Base-by-base conservation (phyloP, 1,139 yeast species). In the Geotrichum klebahnii region DNA sequence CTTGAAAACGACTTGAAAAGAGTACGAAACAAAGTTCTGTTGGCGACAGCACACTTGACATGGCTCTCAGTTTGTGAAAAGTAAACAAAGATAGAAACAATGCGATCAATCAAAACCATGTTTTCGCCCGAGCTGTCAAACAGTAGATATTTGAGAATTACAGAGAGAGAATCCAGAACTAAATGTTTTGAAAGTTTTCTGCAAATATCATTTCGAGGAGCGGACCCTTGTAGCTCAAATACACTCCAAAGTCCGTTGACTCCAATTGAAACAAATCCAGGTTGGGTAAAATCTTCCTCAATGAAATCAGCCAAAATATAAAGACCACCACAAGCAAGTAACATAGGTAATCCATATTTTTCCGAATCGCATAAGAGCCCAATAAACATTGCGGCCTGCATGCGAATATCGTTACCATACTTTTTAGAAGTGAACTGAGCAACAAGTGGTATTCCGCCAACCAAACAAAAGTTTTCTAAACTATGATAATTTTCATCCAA, bases 311-410 rank as follows among this genome's bases (percentile, higher is more conserved):
- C 66, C 33, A 78, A 63, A n/a, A 75, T 69, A 46, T 73, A 68
- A 20, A 81, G 64, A 0, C 84, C 84, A 9, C 84, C 84, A 58
- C 80, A 72, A 2, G 81, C 73, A 2, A 80, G 71, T 57, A 80
- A 77, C 73, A 75, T 71, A 4, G 76, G 72, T 24, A 79, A 60
- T 0, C 77, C 74, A 36, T 65, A 62, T 16, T 70, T 71, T 5
- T 78, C 70, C 4, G 62, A 59, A 22, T 69, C 62, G 44, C 76
- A 70, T 5, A 72, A 61, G 8, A 44, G 42, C 16, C 67, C 64
- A 12, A 80, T 69, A 44, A 80, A 71, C 35, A 64, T 61, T 0
- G 74, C 77, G 5, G 79, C 78, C 57, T 74, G 75, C 14, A 66
- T 55, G 47, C 82, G 68, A 3, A 76, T 69, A 8, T 62, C 65